Evolutionary conservation across 805 yeast species (phyloP).

Genomic region (Helenozyma rhizophorensis): DNA sequence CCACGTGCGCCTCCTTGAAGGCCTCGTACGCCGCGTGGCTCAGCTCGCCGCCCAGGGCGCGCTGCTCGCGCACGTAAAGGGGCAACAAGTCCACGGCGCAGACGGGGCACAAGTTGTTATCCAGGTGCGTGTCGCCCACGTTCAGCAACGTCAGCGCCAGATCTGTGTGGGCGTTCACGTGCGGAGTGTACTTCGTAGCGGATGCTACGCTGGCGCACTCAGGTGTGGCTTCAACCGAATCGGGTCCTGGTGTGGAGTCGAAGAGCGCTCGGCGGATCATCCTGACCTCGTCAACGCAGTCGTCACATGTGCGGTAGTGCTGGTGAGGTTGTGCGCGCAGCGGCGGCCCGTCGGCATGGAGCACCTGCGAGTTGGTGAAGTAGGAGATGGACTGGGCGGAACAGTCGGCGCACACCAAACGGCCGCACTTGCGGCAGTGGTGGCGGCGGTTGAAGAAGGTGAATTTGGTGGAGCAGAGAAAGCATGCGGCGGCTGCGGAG

Average conservation of each 20-base stretch:
- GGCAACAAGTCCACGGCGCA: conserved; percentile 32
- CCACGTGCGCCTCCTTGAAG: conserved; percentile 63
- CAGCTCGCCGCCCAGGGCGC: conserved; percentile 9
- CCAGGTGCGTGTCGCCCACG: conserved; percentile 22
- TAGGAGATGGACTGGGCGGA: conserved; percentile 45
- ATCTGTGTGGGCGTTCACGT: conserved; percentile 14
- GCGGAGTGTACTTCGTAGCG: conserved; percentile 18
- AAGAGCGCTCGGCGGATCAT: conserved; percentile 19
- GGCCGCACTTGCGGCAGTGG: conserved; percentile 81
- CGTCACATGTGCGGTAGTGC: conserved; percentile 67
- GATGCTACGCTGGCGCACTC: conserved; percentile 10
- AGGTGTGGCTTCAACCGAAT: conserved; percentile 2
- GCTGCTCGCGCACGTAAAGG: conserved; percentile 15
- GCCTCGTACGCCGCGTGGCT: conserved; percentile 25
- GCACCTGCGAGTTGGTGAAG: conserved; percentile 17
- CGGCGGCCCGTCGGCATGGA: conserved; percentile 13
- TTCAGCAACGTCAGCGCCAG: conserved; percentile 18
- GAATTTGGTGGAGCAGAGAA: conserved; percentile 49
- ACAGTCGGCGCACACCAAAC: conserved; percentile 70
- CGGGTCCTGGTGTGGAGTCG: not conserved
- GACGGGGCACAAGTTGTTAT: conserved; percentile 38
- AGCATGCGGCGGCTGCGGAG: conserved; percentile 46
- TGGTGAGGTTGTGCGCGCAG: conserved; percentile 10
- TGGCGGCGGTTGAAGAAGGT: conserved; percentile 68
- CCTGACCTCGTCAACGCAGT: conserved; percentile 55